Conservation (phyloP, 345 rosid genomes). For the Lagerstroemia speciosa region DNA sequence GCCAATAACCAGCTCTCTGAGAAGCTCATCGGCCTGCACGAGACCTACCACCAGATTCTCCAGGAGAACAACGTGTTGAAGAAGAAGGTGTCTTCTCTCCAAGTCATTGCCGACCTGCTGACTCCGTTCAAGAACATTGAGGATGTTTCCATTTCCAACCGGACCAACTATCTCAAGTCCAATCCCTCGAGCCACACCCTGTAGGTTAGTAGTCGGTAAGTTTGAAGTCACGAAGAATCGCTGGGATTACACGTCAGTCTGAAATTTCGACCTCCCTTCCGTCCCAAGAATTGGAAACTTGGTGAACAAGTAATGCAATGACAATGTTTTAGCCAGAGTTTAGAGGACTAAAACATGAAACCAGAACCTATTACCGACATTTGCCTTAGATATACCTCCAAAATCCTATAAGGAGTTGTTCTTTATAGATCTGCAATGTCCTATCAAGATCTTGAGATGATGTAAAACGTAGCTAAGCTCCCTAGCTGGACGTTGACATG, state of each 20-base stretch:
- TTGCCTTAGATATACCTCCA: too few species aligned
- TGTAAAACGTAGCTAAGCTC: too few species aligned
- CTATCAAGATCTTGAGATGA: too few species aligned
- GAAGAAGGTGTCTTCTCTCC: constrained; percentile 58
- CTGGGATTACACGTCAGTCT: too few species aligned
- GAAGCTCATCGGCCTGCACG: constrained; percentile 56
- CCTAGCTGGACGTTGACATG: too few species aligned
- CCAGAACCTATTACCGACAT: too few species aligned
- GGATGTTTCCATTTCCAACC: constrained; percentile 19
- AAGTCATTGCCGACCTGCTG: constrained; percentile 38
- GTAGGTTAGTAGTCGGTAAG: background rate
- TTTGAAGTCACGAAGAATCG: too few species aligned
- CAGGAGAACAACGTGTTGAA: constrained; percentile 65
- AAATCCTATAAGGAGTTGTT: too few species aligned
- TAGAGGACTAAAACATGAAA: too few species aligned
- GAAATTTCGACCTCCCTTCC: too few species aligned
- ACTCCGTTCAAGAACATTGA: constrained; percentile 36
- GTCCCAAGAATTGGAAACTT: background rate
- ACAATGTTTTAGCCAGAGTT: background rate
- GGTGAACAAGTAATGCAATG: background rate
- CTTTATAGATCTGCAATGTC: too few species aligned
- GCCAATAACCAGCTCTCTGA: constrained; percentile 53
- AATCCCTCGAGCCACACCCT: background rate
- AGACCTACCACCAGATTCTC: constrained; percentile 54
- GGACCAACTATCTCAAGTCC: background rate